phyloP scores from a whole-genome alignment of 768 basidiomycete genomes.

The Pleurotus cornucopiae region DNA sequence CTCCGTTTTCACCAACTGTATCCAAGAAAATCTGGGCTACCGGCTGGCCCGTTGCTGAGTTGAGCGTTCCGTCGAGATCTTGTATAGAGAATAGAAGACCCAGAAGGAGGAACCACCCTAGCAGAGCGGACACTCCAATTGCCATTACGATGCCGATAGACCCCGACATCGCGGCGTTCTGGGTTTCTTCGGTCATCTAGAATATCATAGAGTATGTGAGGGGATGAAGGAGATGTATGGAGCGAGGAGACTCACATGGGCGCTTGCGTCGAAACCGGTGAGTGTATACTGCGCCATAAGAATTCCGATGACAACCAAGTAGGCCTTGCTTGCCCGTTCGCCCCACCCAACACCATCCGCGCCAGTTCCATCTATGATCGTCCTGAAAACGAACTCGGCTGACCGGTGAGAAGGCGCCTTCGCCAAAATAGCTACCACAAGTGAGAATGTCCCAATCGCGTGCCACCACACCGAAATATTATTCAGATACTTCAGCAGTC shows the following conservation, averaged over 20 bases:
- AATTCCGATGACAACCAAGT: constrained; percentile 69
- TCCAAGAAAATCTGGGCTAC: constrained; percentile 79
- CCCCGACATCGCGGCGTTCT: constrained; percentile 62
- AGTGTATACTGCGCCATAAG: constrained; percentile 77
- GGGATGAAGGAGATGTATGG: too few relatives aligned
- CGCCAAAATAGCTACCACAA: constrained; percentile 66
- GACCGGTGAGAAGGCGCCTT: constrained; percentile 70
- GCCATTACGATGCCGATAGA: constrained; percentile 66
- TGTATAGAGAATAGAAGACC: constrained; percentile 77
- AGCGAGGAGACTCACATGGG: constrained; percentile 42
- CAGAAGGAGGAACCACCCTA: constrained; percentile 74
- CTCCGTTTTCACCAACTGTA: constrained; percentile 68
- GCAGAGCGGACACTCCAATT: constrained; percentile 65
- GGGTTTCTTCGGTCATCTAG: constrained; percentile 79
- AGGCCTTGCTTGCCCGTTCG: constrained; percentile 60
- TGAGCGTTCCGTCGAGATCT: constrained; percentile 53
- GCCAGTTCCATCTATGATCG: constrained; percentile 70
- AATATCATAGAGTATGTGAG: not conserved
- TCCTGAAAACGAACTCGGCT: constrained; percentile 63
- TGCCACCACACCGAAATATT: constrained; percentile 76
- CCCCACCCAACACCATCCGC: constrained; percentile 53
- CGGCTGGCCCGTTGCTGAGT: constrained; percentile 57
- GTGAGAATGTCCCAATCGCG: constrained; percentile 60
- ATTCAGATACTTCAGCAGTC: constrained; percentile 60
- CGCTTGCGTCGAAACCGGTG: constrained; percentile 75